Percentiles rank a stretch among this genome's conserved stretches.
Conservation (phyloP, 345 rosid genomes). For the Arabis alpina region DNA sequence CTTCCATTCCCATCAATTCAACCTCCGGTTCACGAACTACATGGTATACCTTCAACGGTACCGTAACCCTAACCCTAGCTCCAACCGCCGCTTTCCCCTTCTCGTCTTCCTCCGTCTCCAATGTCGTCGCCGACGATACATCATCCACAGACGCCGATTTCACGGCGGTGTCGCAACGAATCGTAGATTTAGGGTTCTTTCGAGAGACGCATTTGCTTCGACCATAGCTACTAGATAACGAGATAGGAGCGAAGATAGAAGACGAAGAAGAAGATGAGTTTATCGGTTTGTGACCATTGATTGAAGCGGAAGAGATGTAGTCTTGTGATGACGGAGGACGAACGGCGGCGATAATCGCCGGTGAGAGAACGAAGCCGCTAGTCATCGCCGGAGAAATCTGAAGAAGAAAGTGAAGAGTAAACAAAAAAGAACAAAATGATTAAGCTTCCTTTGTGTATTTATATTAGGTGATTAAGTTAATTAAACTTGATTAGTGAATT, state of each 20-base stretch:
- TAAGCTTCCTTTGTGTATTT: not conserved
- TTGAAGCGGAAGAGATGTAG: not conserved
- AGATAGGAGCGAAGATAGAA: slow-evolving; percentile 10
- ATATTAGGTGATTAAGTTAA: not conserved
- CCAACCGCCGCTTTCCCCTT: slow-evolving; percentile 54
- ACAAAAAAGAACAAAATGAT: not conserved
- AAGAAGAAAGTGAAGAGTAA: slow-evolving; percentile 14
- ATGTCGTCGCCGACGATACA: not conserved
- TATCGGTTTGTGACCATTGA: slow-evolving; percentile 17
- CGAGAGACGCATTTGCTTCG: slow-evolving; percentile 40
- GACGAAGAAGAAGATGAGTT: slow-evolving; percentile 26
- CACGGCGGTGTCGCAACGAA: slow-evolving; percentile 51
- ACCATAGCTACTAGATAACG: slow-evolving; percentile 20
- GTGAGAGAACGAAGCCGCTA: slow-evolving; percentile 33
- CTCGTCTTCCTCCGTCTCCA: slow-evolving; percentile 45
- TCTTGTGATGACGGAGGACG: slow-evolving; percentile 38
- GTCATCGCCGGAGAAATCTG: slow-evolving; percentile 36
- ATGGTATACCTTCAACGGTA: slow-evolving; percentile 84
- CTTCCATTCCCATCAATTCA: slow-evolving; percentile 84
- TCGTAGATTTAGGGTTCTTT: slow-evolving; percentile 27
- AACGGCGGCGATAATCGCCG: slow-evolving; percentile 41
- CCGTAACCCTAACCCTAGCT: slow-evolving; percentile 73
- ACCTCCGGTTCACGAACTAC: slow-evolving; percentile 74
- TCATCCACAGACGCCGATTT: slow-evolving; percentile 38
- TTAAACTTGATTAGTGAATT: not conserved